Conservation (phyloP, 2,329 filamentous ascomycete species). For the Periconia macrospinosa region DNA sequence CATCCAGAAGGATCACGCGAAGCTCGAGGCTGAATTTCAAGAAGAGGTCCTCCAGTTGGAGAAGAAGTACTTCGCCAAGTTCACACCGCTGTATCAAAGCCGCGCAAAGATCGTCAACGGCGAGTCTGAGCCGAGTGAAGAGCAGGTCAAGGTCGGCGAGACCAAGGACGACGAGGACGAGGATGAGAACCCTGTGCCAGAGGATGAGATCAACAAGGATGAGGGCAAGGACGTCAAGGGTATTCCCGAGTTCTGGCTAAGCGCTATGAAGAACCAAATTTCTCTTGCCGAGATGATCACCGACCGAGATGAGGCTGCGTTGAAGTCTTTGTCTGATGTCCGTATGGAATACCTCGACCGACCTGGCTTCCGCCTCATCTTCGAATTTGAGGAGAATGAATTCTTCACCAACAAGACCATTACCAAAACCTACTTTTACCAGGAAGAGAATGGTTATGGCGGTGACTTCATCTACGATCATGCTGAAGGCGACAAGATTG, state of each 20-base stretch:
- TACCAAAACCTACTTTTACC: slow-evolving; percentile 98
- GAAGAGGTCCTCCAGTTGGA: slow-evolving; percentile 97
- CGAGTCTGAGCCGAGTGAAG: slow-evolving; percentile 77
- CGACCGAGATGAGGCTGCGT: slow-evolving; percentile 90
- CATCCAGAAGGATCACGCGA: slow-evolving; percentile 97
- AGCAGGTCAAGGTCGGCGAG: slow-evolving; percentile 85
- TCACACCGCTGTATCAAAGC: slow-evolving; percentile 95
- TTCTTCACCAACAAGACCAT: slow-evolving; percentile 98
- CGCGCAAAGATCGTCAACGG: slow-evolving; percentile 93
- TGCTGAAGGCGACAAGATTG: slow-evolving; percentile 95
- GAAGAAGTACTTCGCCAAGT: slow-evolving; percentile 99
- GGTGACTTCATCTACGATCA: slow-evolving; percentile 99
- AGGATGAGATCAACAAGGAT: slow-evolving; percentile 62
- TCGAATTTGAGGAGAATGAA: slow-evolving; percentile 93
- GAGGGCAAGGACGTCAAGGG: slow-evolving; percentile 64
- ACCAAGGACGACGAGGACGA: slow-evolving; percentile 72
- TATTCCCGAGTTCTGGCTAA: slow-evolving; percentile 99
- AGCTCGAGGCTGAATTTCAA: slow-evolving; percentile 97
- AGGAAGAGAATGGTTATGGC: slow-evolving; percentile 97
- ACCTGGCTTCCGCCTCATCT: slow-evolving; percentile 96
- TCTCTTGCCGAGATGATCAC: slow-evolving; percentile 98
- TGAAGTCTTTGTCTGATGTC: slow-evolving; percentile 88
- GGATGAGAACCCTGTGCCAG: slow-evolving; percentile 52
- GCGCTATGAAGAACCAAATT: slow-evolving; percentile 99
- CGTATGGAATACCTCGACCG: slow-evolving; percentile 99